phyloP scores from a whole-genome alignment of 2,329 filamentous ascomycete species.

The Neodidymelliopsis sp. region DNA sequence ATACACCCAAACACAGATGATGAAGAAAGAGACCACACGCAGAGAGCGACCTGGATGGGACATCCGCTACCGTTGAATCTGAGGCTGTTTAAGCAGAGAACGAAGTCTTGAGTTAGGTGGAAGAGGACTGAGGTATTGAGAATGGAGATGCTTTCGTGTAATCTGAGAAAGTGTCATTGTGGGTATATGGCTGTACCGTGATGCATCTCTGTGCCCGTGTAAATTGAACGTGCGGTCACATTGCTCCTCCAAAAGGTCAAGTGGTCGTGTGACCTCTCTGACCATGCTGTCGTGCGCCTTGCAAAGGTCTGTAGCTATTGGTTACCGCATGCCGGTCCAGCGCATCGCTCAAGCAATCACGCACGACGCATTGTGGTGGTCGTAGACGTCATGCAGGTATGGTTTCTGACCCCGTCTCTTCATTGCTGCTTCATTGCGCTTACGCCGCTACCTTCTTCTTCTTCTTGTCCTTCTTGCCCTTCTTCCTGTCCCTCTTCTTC shows the following conservation, averaged over 20 bases:
- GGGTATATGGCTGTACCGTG: slow-evolving; percentile 18
- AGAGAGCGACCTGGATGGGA: slow-evolving; percentile 78
- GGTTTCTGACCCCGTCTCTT: not conserved
- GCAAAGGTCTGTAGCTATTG: not conserved
- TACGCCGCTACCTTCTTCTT: slow-evolving; percentile 62
- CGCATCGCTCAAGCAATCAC: not conserved
- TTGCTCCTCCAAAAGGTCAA: not conserved
- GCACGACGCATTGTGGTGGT: not conserved
- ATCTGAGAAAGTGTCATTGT: slow-evolving; percentile 10
- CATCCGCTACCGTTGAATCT: slow-evolving; percentile 69
- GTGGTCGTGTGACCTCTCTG: slow-evolving; percentile 6
- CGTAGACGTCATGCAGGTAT: not conserved
- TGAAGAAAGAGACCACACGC: slow-evolving; percentile 67
- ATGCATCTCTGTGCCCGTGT: not conserved
- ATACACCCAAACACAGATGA: slow-evolving; percentile 84
- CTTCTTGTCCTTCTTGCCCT: slow-evolving; percentile 79
- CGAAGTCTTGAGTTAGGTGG: not conserved
- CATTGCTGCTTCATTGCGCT: slow-evolving; percentile 6
- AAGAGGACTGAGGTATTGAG: not conserved
- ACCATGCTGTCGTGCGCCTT: not conserved
- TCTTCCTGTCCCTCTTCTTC: slow-evolving; percentile 93
- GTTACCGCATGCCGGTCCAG: not conserved
- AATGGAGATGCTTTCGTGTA: too few relatives aligned
- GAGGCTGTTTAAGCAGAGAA: slow-evolving; percentile 54
- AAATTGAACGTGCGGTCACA: not conserved